Evolutionary conservation across 2,329 filamentous ascomycete genomes (phyloP).

Genomic region (Trichoderma asperellum): DNA sequence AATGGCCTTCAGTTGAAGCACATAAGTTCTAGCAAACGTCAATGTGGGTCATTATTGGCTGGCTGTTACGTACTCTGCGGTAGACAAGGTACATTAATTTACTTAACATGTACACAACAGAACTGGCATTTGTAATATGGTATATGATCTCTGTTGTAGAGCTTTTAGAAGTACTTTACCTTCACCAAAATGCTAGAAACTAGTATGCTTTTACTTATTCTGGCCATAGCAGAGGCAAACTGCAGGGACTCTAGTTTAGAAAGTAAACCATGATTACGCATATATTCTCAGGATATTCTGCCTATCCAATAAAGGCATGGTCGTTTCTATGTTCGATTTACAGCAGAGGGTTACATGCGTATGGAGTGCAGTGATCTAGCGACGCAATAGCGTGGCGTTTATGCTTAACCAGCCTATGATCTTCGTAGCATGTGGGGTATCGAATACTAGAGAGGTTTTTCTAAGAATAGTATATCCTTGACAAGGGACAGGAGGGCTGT

Average conservation of each 20-base stretch:
- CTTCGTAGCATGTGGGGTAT: not conserved
- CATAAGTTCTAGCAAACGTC: no score
- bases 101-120: not conserved
- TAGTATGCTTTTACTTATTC: not conserved
- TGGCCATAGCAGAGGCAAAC: not conserved
- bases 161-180: no score
- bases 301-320: not conserved
- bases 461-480: not conserved
- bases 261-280: not conserved
- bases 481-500: not conserved
- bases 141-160: no score
- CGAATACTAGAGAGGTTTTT: not conserved
- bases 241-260: no score
- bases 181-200: no score
- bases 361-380: not conserved
- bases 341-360: not conserved
- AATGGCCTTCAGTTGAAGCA: not conserved
- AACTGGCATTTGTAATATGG: no score
- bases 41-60: not conserved
- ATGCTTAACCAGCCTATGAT: not conserved
- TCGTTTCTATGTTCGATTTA: not conserved
- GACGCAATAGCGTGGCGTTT: not conserved
- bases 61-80: no score
- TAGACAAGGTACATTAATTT: not conserved
- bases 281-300: not conserved